phyloP scores from a whole-genome alignment of 805 yeast species.

The Monosporozyma unispora region DNA sequence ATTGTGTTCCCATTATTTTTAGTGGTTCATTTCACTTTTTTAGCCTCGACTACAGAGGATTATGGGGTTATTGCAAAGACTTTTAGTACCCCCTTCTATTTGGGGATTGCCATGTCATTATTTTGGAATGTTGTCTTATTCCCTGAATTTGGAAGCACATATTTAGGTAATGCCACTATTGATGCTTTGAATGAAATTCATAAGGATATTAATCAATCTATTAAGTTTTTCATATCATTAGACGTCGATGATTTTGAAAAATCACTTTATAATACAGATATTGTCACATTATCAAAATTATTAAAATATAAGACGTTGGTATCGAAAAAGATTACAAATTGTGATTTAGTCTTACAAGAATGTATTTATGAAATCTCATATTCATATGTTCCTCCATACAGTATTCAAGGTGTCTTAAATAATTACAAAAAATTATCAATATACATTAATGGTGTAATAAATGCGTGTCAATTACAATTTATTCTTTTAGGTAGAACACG shows the following conservation, averaged over 20 bases:
- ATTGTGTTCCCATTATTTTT: slow-evolving; percentile 41
- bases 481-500: slow-evolving; percentile 25
- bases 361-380: slow-evolving; percentile 42
- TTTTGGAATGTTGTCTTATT: slow-evolving; percentile 36
- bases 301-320: slow-evolving; percentile 29
- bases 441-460: slow-evolving; percentile 35
- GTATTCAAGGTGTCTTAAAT: slow-evolving; percentile 31
- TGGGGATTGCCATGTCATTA: slow-evolving; percentile 39
- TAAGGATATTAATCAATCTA: slow-evolving; percentile 31
- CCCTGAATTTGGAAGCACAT: slow-evolving; percentile 46
- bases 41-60: slow-evolving; percentile 29
- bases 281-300: slow-evolving; percentile 27
- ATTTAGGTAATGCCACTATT: slow-evolving; percentile 37
- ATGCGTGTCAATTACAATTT: slow-evolving; percentile 41
- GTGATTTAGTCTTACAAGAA: slow-evolving; percentile 36
- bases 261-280: slow-evolving; percentile 15
- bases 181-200: slow-evolving; percentile 35
- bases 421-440: slow-evolving; percentile 28
- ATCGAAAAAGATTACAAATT: slow-evolving; percentile 28
- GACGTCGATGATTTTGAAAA: slow-evolving; percentile 8
- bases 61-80: slow-evolving; percentile 30
- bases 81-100: slow-evolving; percentile 36
- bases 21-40: slow-evolving; percentile 42
- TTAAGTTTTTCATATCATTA: slow-evolving; percentile 32
- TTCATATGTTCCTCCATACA: slow-evolving; percentile 38